Percentiles rank a stretch among this genome's conserved stretches.
Evolutionary conservation across 768 basidiomycete species (phyloP).

Genomic region (Panaeolus papilionaceus): DNA sequence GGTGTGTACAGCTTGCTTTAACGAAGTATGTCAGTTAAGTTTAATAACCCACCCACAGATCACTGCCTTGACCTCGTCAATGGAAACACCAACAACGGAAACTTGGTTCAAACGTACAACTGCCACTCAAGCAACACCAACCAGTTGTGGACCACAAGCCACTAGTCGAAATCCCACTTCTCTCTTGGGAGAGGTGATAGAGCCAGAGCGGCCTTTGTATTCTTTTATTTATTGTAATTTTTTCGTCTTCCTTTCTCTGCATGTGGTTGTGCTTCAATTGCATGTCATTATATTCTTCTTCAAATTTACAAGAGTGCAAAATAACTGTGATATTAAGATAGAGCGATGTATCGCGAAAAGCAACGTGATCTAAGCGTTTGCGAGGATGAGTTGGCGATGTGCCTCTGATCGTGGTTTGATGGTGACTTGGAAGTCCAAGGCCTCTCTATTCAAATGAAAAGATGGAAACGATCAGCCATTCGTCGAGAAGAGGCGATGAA

Average conservation of each 20-base stretch:
- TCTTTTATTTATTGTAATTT: neutral
- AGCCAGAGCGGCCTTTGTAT: neutral
- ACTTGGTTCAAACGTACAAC: slow-evolving; percentile 36
- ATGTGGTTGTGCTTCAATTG: neutral
- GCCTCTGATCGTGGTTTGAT: slow-evolving; percentile 8
- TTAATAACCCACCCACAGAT: slow-evolving; percentile 17
- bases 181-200: neutral
- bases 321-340: neutral
- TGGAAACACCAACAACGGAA: slow-evolving; percentile 34
- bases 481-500: neutral
- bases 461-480: neutral
- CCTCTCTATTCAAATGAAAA: neutral
- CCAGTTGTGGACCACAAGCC: slow-evolving; percentile 36
- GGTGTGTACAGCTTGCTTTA: slow-evolving; percentile 21
- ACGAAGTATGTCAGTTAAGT: neutral
- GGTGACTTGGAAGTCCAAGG: slow-evolving; percentile 1
- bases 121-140: slow-evolving; percentile 33
- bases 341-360: neutral
- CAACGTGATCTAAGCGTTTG: neutral
- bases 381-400: slow-evolving; percentile 1
- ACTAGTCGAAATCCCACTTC: neutral
- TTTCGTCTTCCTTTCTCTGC: neutral
- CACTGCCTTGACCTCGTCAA: slow-evolving; percentile 38
- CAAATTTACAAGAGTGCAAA: neutral
- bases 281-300: neutral